Percentiles rank a stretch among this genome's conserved stretches.
Evolutionary conservation across 2,329 filamentous ascomycete genomes (phyloP).

Genomic region (Penicillium nordicum): DNA sequence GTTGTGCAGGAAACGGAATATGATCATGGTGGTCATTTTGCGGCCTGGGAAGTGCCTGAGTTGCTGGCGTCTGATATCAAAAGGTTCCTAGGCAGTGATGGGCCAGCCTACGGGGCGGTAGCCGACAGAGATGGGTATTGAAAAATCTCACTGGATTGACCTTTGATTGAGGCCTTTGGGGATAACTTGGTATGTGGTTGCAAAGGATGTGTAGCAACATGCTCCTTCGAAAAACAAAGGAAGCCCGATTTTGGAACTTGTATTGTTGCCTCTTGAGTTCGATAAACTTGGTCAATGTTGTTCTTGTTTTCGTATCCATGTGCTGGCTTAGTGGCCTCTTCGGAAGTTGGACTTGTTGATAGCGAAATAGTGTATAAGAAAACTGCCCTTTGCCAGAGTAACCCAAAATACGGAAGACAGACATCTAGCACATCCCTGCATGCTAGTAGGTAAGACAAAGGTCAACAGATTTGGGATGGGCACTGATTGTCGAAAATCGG

Average conservation of each 20-base stretch:
- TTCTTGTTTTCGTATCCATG: not conserved
- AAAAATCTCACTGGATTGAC: not conserved
- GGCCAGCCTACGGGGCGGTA: conserved; percentile 36
- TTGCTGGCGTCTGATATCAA: conserved; percentile 46
- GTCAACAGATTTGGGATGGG: too few relatives aligned
- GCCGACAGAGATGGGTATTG: conserved; percentile 36
- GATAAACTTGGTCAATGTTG: not conserved
- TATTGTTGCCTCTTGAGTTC: not conserved
- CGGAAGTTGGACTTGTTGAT: not conserved
- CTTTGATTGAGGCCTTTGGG: not conserved
- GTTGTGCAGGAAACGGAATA: conserved; percentile 50
- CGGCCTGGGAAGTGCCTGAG: conserved; percentile 51
- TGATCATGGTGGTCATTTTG: conserved; percentile 52
- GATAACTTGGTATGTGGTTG: not conserved
- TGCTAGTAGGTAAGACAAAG: too few relatives aligned
- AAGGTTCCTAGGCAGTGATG: conserved; percentile 47
- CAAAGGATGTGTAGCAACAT: not conserved
- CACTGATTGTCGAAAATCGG: not conserved
- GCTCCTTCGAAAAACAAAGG: not conserved
- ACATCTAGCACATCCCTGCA: too few relatives aligned
- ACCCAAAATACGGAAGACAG: too few relatives aligned
- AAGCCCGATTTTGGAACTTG: not conserved
- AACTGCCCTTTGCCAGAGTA: too few relatives aligned
- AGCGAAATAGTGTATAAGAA: too few relatives aligned
- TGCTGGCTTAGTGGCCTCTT: not conserved